These are phyloP conservation scores for Trametes cubensis DNA, from an alignment of 768 basidiomycete genomes.

Conservation along the genomic window DNA sequence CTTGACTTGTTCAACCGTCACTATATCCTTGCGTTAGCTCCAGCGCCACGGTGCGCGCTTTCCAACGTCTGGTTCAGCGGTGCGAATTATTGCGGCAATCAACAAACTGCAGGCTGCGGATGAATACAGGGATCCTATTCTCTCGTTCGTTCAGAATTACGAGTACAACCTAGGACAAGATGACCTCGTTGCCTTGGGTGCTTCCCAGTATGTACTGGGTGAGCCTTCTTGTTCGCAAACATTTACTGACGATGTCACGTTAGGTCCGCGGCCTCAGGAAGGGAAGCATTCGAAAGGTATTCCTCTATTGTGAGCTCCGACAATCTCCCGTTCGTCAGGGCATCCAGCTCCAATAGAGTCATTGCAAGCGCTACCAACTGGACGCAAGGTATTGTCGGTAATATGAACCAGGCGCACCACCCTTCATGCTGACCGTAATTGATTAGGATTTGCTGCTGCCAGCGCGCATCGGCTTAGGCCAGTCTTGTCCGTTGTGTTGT, in stretches of 20 bases:
- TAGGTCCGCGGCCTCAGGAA: conserved; percentile 56
- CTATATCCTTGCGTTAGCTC: conserved; percentile 45
- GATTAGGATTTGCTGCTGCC: conserved; percentile 62
- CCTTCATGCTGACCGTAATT: not conserved
- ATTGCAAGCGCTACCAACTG: conserved; percentile 71
- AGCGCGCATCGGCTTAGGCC: conserved; percentile 50
- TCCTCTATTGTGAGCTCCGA: conserved; percentile 43
- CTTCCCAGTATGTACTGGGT: conserved; percentile 51
- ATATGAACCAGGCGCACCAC: not conserved
- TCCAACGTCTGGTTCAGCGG: conserved; percentile 57
- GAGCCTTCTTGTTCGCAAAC: not conserved
- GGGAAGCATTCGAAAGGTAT: conserved; percentile 57
- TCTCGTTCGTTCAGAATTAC: conserved; percentile 61
- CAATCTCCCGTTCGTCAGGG: conserved; percentile 56
- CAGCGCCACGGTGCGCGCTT: conserved; percentile 83
- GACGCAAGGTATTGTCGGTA: conserved; percentile 51
- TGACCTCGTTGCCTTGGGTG: conserved; percentile 69
- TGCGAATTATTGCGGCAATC: conserved; percentile 49
- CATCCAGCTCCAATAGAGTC: conserved; percentile 58
- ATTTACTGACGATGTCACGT: too few species aligned
- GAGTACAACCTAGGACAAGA: conserved; percentile 58
- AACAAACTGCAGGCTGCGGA: conserved; percentile 53
- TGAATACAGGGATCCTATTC: conserved; percentile 44
- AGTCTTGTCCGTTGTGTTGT: conserved; percentile 56
- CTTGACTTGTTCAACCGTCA: not conserved